phyloP scores from a whole-genome alignment of 108 stramenopile species.

The Fistulifera solaris region DNA sequence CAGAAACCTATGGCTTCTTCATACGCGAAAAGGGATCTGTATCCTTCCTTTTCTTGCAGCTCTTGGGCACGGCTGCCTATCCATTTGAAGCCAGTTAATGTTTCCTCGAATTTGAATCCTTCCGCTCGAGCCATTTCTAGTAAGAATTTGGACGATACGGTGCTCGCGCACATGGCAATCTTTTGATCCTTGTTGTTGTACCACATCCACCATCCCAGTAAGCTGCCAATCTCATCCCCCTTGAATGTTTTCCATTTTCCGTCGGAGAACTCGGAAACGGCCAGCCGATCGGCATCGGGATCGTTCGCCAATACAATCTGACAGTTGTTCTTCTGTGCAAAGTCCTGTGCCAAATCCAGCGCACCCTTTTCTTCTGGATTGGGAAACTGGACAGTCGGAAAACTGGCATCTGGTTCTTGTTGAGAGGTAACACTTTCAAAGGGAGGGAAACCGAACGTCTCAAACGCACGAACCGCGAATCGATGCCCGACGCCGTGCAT shows the following conservation, averaged over 20 bases:
- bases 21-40: conserved; percentile 78
- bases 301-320: conserved; percentile 93
- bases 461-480: conserved; percentile 58
- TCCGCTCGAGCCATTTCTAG: conserved; percentile 71
- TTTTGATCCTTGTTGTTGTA: conserved; percentile 45
- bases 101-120: conserved; percentile 90
- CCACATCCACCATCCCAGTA: conserved; percentile 91
- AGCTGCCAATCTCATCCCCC: conserved; percentile 92
- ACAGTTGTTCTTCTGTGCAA: conserved; percentile 53
- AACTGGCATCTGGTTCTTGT: conserved; percentile 79
- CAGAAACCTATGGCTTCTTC: conserved; percentile 98
- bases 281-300: conserved; percentile 97
- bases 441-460: conserved; percentile 65
- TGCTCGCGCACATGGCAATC: conserved; percentile 88
- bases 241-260: conserved; percentile 83
- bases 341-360: conserved; percentile 72
- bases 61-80: conserved; percentile 68
- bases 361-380: conserved; percentile 98
- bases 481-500: conserved; percentile 93
- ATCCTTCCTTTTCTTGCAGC: conserved; percentile 53
- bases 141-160: conserved; percentile 92
- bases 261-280: conserved; percentile 79
- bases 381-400: conserved; percentile 93
- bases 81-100: conserved; percentile 96
- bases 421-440: conserved; percentile 73